Evolutionary conservation across 768 basidiomycete species (phyloP).

Genomic region (Daedalea quercina): DNA sequence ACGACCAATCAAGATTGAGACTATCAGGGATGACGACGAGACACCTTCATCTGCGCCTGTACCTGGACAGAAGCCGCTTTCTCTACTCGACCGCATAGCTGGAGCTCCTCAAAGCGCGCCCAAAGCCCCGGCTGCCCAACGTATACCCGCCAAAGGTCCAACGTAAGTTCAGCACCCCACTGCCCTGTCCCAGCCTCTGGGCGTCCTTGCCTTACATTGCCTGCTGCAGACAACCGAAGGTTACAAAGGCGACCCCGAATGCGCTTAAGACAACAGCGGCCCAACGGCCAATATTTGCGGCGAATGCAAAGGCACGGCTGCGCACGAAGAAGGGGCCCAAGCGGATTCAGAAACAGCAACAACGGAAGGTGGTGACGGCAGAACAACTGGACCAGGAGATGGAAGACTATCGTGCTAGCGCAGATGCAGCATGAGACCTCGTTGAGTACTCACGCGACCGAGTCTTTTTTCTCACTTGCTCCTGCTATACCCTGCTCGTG

Average conservation of each 20-base stretch:
- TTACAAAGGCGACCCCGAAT: background rate
- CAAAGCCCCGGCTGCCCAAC: background rate
- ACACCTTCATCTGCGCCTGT: constrained; percentile 17
- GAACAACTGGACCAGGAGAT: constrained; percentile 73
- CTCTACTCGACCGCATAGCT: constrained; percentile 33
- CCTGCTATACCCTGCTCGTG: too few species aligned
- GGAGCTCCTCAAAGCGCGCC: constrained; percentile 3
- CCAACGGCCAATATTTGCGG: constrained; percentile 2
- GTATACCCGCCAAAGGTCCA: background rate
- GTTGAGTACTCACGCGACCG: background rate
- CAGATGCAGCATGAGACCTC: constrained; percentile 9
- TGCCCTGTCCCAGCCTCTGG: background rate
- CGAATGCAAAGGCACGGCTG: constrained; percentile 10
- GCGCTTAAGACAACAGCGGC: background rate
- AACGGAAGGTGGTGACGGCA: constrained; percentile 25
- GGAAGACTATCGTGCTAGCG: constrained; percentile 65
- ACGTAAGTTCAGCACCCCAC: background rate
- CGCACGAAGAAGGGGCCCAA: constrained; percentile 70
- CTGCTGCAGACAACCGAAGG: background rate
- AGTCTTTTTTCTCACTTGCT: too few species aligned
- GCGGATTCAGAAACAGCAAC: constrained; percentile 51
- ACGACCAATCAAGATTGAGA: constrained; percentile 59
- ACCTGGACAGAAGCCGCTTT: constrained; percentile 23
- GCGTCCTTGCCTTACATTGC: too few species aligned
- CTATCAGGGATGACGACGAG: constrained; percentile 44